Evolutionary conservation across 352 stramenopile genomes (phyloP).

Genomic region (Halophytophthora batemanensis): DNA sequence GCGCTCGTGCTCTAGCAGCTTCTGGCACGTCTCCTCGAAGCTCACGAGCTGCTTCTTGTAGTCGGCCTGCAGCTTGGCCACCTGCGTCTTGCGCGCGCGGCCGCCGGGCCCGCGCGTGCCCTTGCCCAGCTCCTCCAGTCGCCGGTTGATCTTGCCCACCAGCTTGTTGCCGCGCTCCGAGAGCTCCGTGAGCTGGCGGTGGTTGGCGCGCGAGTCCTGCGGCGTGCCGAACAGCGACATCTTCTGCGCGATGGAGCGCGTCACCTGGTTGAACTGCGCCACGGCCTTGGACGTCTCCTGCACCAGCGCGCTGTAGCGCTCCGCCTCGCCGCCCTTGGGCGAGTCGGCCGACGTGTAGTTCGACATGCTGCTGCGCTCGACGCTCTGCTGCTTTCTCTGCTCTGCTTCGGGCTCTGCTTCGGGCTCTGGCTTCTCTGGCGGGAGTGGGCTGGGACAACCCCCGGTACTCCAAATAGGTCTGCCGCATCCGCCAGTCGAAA

Average conservation of each 20-base stretch:
- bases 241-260: conserved; percentile 60
- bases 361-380: conserved; percentile 9
- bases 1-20: conserved; percentile 42
- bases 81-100: conserved; percentile 43
- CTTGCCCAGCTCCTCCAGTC: conserved; percentile 44
- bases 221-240: conserved; percentile 55
- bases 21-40: conserved; percentile 55
- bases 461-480: too few species aligned
- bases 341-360: conserved; percentile 56
- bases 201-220: conserved; percentile 56
- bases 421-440: too few species aligned
- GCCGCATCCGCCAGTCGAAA: too few species aligned
- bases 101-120: conserved; percentile 28
- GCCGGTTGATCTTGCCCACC: conserved; percentile 52
- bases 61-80: conserved; percentile 53
- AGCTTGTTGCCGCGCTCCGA: conserved; percentile 59
- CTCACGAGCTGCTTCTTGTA: conserved; percentile 64
- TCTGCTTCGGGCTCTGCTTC: too few species aligned
- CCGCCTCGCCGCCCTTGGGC: conserved; percentile 40
- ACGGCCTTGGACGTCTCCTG: conserved; percentile 63
- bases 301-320: conserved; percentile 51
- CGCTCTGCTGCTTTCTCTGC: too few species aligned
- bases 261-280: conserved; percentile 54
- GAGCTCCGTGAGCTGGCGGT: conserved; percentile 60
- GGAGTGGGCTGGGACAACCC: too few species aligned